These are phyloP conservation scores for Hygrophoropsis aurantiaca DNA, from an alignment of 768 basidiomycete species.

Conservation along the genomic window DNA sequence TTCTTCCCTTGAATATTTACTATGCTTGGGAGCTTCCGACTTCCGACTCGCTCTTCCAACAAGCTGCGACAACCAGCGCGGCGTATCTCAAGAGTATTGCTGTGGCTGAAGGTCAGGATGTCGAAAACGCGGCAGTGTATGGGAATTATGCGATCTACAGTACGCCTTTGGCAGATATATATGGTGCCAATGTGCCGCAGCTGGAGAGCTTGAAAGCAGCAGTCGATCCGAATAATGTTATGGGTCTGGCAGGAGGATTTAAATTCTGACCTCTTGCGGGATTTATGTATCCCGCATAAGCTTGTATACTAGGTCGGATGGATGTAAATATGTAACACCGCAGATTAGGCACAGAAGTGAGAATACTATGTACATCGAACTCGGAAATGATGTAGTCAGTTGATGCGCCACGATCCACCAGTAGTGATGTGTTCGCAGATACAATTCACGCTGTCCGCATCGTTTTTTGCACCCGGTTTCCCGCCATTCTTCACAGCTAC, in stretches of 20 bases:
- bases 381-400: too few relatives aligned
- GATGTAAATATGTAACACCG: too few relatives aligned
- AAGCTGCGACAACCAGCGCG: conserved; percentile 39
- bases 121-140: conserved; percentile 46
- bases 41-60: conserved; percentile 40
- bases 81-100: conserved; percentile 40
- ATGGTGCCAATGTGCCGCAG: conserved; percentile 45
- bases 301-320: too few relatives aligned
- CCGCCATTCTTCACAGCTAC: too few relatives aligned
- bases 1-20: conserved; percentile 47
- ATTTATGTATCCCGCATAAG: too few relatives aligned
- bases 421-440: too few relatives aligned
- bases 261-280: too few relatives aligned
- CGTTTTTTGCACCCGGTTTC: too few relatives aligned
- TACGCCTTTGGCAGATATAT: conserved; percentile 51
- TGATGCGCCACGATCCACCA: too few relatives aligned
- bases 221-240: conserved; percentile 59
- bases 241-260: conserved; percentile 69
- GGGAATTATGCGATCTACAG: conserved; percentile 59
- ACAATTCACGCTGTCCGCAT: too few relatives aligned
- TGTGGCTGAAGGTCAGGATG: conserved; percentile 39
- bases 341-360: too few relatives aligned
- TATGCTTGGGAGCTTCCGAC: conserved; percentile 43
- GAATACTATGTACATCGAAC: too few relatives aligned
- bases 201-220: conserved; percentile 40